phyloP scores from a whole-genome alignment of 805 yeast genomes.

The Wickerhamiella azymoides region DNA sequence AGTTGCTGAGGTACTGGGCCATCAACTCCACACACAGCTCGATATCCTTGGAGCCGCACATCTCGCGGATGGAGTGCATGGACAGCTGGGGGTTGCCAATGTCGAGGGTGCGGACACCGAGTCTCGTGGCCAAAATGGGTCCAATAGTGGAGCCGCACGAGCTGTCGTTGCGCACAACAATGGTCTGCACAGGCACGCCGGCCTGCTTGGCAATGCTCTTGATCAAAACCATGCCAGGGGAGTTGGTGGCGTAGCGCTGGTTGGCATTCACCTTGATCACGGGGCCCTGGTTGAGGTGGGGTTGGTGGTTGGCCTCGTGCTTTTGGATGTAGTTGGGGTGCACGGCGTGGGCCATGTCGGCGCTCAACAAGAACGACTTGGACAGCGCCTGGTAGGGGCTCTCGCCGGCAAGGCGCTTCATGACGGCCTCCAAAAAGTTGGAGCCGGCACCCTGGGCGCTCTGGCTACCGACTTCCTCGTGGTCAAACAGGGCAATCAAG shows the following conservation, averaged over 20 bases:
- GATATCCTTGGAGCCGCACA: conserved; percentile 70
- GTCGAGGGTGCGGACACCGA: conserved; percentile 80
- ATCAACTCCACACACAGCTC: conserved; percentile 48
- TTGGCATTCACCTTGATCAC: conserved; percentile 89
- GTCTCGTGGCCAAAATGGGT: conserved; percentile 74
- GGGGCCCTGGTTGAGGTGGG: conserved; percentile 76
- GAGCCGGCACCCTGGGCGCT: conserved; percentile 97
- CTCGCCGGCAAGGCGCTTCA: conserved; percentile 49
- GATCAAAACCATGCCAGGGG: conserved; percentile 71
- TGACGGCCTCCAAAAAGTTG: conserved; percentile 66
- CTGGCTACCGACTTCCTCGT: conserved; percentile 87
- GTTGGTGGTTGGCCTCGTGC: conserved; percentile 69
- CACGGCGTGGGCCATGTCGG: conserved; percentile 95
- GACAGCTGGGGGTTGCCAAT: conserved; percentile 84
- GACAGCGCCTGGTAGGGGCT: conserved; percentile 21
- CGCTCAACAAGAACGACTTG: conserved; percentile 75
- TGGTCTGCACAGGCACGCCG: conserved; percentile 72
- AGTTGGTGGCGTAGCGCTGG: conserved; percentile 89
- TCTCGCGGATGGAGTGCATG: conserved; percentile 90
- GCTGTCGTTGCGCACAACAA: conserved; percentile 85
- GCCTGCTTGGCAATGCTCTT: conserved; percentile 55
- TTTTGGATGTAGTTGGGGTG: conserved; percentile 78
- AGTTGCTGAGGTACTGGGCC: conserved; percentile 38
- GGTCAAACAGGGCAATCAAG: conserved; percentile 77
- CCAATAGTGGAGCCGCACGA: conserved; percentile 97